Conservation (phyloP, 257 asterid genomes). For the Jacaranda copaia region DNA sequence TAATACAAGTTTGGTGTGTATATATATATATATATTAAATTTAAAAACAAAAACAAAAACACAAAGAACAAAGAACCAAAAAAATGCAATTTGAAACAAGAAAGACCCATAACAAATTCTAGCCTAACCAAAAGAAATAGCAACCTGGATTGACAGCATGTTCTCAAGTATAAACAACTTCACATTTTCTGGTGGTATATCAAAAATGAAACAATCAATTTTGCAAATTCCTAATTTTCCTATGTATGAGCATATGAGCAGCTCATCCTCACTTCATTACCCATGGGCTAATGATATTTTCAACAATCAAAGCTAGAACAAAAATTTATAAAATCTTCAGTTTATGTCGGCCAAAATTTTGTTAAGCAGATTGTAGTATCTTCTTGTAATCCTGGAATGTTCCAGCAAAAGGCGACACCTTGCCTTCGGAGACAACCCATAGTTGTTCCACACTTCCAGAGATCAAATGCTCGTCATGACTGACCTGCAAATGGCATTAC, state of each 20-base stretch:
- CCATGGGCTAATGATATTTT: not conserved
- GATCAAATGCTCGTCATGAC: slow-evolving; percentile 94
- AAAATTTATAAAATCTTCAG: not conserved
- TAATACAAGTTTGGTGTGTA: too few relatives aligned
- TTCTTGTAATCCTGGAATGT: slow-evolving; percentile 91
- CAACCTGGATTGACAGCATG: not conserved
- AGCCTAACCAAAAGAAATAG: not conserved
- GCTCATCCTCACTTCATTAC: not conserved
- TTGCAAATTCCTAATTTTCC: not conserved
- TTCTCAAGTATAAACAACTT: not conserved
- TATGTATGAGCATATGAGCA: not conserved
- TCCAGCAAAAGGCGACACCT: slow-evolving; percentile 73
- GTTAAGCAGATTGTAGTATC: slow-evolving; percentile 67
- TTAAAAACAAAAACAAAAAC: too few relatives aligned
- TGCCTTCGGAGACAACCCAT: slow-evolving; percentile 90
- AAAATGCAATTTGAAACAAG: not conserved
- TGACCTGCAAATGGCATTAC: slow-evolving; percentile 61
- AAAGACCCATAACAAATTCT: not conserved
- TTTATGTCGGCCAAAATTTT: not conserved
- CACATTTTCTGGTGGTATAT: not conserved
- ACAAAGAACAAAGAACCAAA: too few relatives aligned
- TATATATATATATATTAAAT: too few relatives aligned
- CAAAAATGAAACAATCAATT: not conserved
- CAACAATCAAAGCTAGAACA: not conserved
- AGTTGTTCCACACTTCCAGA: slow-evolving; percentile 97